phyloP scores from a whole-genome alignment of 2,329 filamentous ascomycete genomes.

The Microdochium trichocladiopsis region DNA sequence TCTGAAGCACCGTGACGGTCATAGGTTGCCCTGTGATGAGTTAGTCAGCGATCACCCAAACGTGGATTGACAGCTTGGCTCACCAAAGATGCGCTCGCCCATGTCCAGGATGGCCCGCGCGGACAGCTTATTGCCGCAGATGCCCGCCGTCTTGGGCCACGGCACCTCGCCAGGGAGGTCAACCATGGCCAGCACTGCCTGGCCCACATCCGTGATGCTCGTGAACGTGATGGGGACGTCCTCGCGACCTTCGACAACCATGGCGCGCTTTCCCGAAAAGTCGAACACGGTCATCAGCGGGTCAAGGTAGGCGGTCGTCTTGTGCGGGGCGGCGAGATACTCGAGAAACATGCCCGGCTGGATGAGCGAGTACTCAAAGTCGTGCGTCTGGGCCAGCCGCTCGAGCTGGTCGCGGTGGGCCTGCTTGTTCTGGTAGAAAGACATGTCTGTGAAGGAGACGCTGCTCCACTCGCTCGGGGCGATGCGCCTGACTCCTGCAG shows the following conservation, averaged over 20 bases:
- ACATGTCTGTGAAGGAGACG: slow-evolving; percentile 24
- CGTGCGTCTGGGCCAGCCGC: slow-evolving; percentile 33
- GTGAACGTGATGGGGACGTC: slow-evolving; percentile 33
- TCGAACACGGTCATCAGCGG: slow-evolving; percentile 29
- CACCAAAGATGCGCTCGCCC: slow-evolving; percentile 33
- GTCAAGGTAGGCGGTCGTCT: slow-evolving; percentile 34
- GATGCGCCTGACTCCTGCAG: slow-evolving; percentile 53
- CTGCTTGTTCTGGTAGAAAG: slow-evolving; percentile 45
- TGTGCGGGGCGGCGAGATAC: slow-evolving; percentile 44
- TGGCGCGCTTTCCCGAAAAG: slow-evolving; percentile 30
- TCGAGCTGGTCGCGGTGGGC: slow-evolving; percentile 39
- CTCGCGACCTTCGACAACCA: slow-evolving; percentile 33
- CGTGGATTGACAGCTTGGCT: no score
- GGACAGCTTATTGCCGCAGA: slow-evolving; percentile 27
- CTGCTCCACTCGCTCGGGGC: slow-evolving; percentile 52
- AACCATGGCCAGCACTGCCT: slow-evolving; percentile 27
- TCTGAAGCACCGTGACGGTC: slow-evolving; percentile 33
- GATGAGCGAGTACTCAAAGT: slow-evolving; percentile 50
- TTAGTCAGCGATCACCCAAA: no score
- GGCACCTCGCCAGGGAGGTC: slow-evolving; percentile 27
- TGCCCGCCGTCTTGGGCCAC: slow-evolving; percentile 35
- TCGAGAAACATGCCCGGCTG: slow-evolving; percentile 47
- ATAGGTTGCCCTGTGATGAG: slow-evolving; percentile 23
- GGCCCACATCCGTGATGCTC: slow-evolving; percentile 32
- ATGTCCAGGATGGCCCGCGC: slow-evolving; percentile 28